Percentiles rank a stretch among this genome's conserved stretches.
Conservation (phyloP, 2,329 filamentous ascomycete species). For the Myrmaecium sp. region DNA sequence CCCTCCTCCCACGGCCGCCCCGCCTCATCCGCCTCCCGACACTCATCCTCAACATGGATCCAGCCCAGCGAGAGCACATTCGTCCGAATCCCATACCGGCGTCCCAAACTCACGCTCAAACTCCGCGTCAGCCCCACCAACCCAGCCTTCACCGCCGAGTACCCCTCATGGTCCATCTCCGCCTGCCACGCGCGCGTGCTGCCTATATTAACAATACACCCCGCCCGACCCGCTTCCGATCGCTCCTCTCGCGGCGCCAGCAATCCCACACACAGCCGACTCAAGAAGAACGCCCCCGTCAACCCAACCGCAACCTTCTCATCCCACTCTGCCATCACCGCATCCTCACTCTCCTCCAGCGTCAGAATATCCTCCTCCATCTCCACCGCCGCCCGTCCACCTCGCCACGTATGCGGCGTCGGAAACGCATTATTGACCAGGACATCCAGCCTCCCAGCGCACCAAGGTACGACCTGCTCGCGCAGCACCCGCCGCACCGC, state of each 20-base stretch:
- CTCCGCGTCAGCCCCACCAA: constrained; percentile 33
- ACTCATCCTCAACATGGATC: constrained; percentile 33
- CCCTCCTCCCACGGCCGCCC: constrained; percentile 29
- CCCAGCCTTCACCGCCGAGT: constrained; percentile 34
- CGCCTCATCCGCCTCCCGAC: constrained; percentile 23
- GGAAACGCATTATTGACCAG: constrained; percentile 20
- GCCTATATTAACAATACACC: constrained; percentile 29
- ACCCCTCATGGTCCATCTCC: constrained; percentile 33
- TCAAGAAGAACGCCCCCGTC: constrained; percentile 17
- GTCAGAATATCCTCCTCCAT: constrained; percentile 15
- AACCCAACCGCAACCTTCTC: constrained; percentile 16
- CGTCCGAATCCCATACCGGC: constrained; percentile 26
- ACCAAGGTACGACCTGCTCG: too few species aligned
- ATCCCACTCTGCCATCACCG: constrained; percentile 17
- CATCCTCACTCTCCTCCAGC: constrained; percentile 9
- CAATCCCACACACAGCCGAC: constrained; percentile 15
- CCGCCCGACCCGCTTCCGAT: constrained; percentile 5
- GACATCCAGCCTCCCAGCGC: constrained; percentile 15
- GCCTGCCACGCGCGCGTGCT: constrained; percentile 33
- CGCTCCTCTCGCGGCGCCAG: constrained; percentile 9
- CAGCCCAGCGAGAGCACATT: constrained; percentile 35
- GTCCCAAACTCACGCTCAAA: constrained; percentile 29
- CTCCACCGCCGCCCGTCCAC: constrained; percentile 8
- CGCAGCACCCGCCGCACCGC: too few species aligned
- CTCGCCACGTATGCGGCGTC: constrained; percentile 11